Evolutionary conservation across 106 monocot genomes (phyloP).

Genomic region (Posidonia australis): DNA sequence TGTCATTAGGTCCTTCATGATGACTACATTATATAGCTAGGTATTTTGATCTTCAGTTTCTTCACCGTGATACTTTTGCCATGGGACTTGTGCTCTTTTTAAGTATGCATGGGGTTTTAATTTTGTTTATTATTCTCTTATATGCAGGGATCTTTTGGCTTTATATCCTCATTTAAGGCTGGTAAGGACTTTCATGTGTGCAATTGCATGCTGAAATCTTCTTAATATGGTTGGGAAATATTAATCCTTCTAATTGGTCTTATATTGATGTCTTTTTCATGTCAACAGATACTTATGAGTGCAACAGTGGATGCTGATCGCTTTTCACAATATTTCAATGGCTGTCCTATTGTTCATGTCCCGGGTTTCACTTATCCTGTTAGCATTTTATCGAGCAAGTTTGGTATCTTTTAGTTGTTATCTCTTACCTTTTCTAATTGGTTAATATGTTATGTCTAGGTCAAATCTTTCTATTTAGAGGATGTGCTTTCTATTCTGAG

Average conservation of each 20-base stretch:
- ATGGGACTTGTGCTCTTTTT: background rate
- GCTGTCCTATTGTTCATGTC: constrained; percentile 76
- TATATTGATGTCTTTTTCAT: constrained; percentile 4
- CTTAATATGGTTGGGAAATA: background rate
- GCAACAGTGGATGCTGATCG: constrained; percentile 89
- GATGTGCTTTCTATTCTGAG: constrained; percentile 78
- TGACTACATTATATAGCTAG: too few relatives aligned
- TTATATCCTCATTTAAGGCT: constrained; percentile 67
- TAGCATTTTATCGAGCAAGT: constrained; percentile 12
- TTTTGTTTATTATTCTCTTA: background rate
- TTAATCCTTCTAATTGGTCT: background rate
- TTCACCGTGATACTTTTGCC: background rate
- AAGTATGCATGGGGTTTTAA: background rate
- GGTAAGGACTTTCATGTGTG: constrained; percentile 31
- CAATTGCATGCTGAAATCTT: too few relatives aligned
- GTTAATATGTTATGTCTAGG: constrained; percentile 31
- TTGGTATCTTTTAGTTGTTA: background rate
- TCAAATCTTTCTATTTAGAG: constrained; percentile 85
- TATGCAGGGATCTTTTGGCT: constrained; percentile 70
- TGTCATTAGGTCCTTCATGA: too few relatives aligned
- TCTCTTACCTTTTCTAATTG: constrained; percentile 1
- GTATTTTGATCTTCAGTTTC: too few relatives aligned
- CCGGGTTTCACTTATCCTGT: constrained; percentile 95
- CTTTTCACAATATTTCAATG: constrained; percentile 81
- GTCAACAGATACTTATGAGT: constrained; percentile 87